Conservation (phyloP, 2,329 filamentous ascomycete genomes). For the Beauveria australis region DNA sequence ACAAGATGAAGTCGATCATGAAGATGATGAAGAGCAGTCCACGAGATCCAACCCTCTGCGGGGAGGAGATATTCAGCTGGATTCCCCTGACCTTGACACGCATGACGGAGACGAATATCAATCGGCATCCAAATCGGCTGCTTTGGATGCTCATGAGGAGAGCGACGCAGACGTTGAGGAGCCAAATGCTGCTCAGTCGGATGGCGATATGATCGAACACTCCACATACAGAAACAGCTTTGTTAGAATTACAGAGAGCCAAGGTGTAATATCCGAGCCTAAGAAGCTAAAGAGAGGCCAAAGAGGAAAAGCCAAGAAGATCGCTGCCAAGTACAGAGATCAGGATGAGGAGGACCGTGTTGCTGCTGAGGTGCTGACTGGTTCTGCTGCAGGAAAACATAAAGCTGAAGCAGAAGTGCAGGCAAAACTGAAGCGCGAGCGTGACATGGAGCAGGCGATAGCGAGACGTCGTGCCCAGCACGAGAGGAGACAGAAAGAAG, state of each 20-base stretch:
- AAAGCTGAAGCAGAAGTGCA: conserved; percentile 60
- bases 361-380: conserved; percentile 79
- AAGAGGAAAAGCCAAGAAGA: conserved; percentile 75
- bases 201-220: conserved; percentile 14
- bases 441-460: conserved; percentile 60
- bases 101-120: not conserved
- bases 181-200: conserved; percentile 7
- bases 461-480: conserved; percentile 75
- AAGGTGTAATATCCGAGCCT: conserved; percentile 29
- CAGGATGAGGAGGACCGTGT: conserved; percentile 92
- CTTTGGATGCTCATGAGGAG: not conserved
- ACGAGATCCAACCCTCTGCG: conserved; percentile 11
- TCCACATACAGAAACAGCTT: conserved; percentile 8
- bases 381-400: conserved; percentile 59
- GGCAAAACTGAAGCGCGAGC: conserved; percentile 61
- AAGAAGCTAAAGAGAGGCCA: conserved; percentile 58
- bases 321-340: conserved; percentile 80
- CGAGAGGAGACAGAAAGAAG: conserved; percentile 64
- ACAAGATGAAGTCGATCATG: conserved; percentile 12
- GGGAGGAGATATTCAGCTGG: not conserved
- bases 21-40: conserved; percentile 15
- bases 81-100: not conserved
- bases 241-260: not conserved
- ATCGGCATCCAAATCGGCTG: not conserved
- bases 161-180: not conserved